phyloP scores from a whole-genome alignment of 2,329 filamentous ascomycete species.

The Curvularia sp. region DNA sequence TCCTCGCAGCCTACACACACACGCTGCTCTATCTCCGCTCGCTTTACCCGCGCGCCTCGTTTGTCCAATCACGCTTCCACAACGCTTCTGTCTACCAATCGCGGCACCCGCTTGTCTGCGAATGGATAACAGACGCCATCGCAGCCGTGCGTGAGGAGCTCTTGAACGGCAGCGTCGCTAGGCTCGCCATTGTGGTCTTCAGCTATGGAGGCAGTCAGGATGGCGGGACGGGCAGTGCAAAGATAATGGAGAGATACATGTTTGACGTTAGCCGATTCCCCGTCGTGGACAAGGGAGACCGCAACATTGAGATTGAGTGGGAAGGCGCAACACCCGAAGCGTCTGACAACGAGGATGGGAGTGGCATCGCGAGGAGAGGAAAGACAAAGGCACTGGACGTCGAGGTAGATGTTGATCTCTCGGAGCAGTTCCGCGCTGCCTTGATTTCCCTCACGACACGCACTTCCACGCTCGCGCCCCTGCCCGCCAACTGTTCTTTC shows the following conservation, averaged over 20 bases:
- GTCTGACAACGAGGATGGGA: conserved; percentile 18
- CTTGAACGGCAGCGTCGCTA: conserved; percentile 61
- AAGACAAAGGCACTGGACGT: conserved; percentile 29
- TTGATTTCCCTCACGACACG: conserved; percentile 68
- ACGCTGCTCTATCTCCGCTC: conserved; percentile 82
- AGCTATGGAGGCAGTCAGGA: conserved; percentile 40
- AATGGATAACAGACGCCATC: conserved; percentile 84
- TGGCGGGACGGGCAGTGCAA: conserved; percentile 43
- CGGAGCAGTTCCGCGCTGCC: conserved; percentile 75
- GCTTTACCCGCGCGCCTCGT: conserved; percentile 80
- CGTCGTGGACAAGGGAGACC: conserved; percentile 55
- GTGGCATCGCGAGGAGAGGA: conserved; percentile 11
- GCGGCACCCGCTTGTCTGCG: conserved; percentile 83
- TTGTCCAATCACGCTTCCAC: conserved; percentile 80
- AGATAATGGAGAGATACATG: conserved; percentile 66
- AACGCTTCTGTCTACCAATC: conserved; percentile 85
- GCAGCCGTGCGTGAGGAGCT: conserved; percentile 75
- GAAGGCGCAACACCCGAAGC: conserved; percentile 15
- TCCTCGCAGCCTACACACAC: conserved; percentile 83
- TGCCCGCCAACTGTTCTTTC: conserved; percentile 74
- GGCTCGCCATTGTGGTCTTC: conserved; percentile 65
- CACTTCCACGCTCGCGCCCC: conserved; percentile 62
- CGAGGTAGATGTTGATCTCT: conserved; percentile 62
- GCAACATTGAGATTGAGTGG: conserved; percentile 61
- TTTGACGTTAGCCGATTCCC: conserved; percentile 67